These are phyloP conservation scores for Lactuca sativa DNA, from an alignment of 129 eudicot species.

Conservation along the genomic window DNA sequence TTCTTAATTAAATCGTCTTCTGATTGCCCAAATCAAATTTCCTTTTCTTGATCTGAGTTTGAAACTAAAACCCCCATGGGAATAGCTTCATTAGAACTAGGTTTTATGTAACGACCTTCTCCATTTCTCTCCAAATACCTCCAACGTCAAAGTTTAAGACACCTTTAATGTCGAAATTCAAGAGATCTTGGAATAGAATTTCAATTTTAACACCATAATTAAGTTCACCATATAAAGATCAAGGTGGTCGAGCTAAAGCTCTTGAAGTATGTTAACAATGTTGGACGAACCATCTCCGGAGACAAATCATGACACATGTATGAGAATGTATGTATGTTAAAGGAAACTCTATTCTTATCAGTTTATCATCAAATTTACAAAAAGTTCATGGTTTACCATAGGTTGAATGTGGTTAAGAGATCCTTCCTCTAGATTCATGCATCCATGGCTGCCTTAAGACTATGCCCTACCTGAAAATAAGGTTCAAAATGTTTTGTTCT, in stretches of 20 bases:
- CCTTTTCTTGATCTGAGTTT: no score
- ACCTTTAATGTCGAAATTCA: no score
- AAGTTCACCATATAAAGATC: constrained; percentile 61
- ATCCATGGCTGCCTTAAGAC: constrained; percentile 44
- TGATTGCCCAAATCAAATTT: no score
- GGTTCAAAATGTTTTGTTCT: neutral
- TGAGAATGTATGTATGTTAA: neutral
- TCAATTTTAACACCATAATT: neutral
- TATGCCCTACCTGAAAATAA: constrained; percentile 41
- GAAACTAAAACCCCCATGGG: no score
- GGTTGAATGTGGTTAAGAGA: constrained; percentile 53
- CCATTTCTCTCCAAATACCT: no score
- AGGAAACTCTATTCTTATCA: neutral
- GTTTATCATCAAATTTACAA: neutral
- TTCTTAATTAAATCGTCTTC: no score
- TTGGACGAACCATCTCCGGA: constrained; percentile 64
- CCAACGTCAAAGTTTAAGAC: no score
- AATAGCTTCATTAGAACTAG: no score
- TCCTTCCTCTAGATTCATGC: constrained; percentile 48
- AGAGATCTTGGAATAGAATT: neutral
- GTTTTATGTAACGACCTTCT: no score
- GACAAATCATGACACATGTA: constrained; percentile 54
- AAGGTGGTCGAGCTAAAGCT: constrained; percentile 60
- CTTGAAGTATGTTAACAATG: constrained; percentile 53
- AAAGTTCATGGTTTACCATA: constrained; percentile 38